A percentile compares a stretch with the other conserved stretches of the same genome.
Evolutionary conservation across 371 early-diverging fungal species (phyloP).

Genomic region (Rhizopus sp.): DNA sequence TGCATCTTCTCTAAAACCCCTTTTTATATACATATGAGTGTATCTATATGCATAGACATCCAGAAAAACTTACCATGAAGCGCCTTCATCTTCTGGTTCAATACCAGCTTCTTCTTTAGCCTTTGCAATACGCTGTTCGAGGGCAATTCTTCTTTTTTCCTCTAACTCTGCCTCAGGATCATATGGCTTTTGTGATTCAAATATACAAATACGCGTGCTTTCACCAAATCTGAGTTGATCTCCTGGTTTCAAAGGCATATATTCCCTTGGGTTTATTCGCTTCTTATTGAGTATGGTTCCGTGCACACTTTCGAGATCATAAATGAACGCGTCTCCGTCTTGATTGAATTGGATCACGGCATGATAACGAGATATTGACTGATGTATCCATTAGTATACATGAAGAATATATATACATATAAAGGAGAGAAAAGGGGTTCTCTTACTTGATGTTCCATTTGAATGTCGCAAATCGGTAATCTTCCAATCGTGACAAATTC

Average conservation of each 20-base stretch:
- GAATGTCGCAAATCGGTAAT: slow-evolving; percentile 52
- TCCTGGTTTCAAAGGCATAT: slow-evolving; percentile 61
- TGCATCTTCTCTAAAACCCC: slow-evolving; percentile 73
- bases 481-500: slow-evolving; percentile 55
- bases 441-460: slow-evolving; percentile 64
- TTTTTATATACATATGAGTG: slow-evolving; percentile 12
- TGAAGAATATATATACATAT: not conserved
- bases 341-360: slow-evolving; percentile 73
- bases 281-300: slow-evolving; percentile 81
- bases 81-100: slow-evolving; percentile 34
- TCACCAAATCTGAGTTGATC: slow-evolving; percentile 86
- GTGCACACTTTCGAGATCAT: slow-evolving; percentile 81
- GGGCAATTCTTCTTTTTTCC: slow-evolving; percentile 33
- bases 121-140: slow-evolving; percentile 30
- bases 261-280: slow-evolving; percentile 49
- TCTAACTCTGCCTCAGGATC: slow-evolving; percentile 46
- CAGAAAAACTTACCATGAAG: slow-evolving; percentile 19
- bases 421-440: not conserved
- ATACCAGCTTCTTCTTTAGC: slow-evolving; percentile 18
- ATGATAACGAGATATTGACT: slow-evolving; percentile 80
- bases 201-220: slow-evolving; percentile 77
- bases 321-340: slow-evolving; percentile 65
- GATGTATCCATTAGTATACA: not conserved
- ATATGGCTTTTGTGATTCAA: slow-evolving; percentile 56
- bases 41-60: not conserved